Base-by-base conservation (phyloP, 2,329 filamentous ascomycete genomes). In the Dothiorella sarmentorum region DNA sequence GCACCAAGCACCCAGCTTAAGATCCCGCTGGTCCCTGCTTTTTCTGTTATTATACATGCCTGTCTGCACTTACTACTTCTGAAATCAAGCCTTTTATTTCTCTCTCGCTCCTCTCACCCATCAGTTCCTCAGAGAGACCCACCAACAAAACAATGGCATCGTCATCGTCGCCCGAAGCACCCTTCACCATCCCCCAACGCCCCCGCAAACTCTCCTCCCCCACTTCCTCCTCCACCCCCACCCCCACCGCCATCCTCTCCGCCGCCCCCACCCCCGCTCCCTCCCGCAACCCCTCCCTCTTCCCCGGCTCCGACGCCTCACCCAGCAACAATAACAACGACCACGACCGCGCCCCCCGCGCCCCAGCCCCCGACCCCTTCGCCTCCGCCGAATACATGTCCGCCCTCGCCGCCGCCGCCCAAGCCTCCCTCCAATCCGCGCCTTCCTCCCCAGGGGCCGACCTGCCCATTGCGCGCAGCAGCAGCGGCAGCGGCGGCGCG, bases 381-480 rank as follows among this genome's bases (percentile, higher is more conserved):
- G 22, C 17, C 17, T 33, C 11, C 42, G 33, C 56, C 7, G 45
- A 45, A 3, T 37, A 45, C 44, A 18, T 58, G 24, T 35, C 45
- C n/a, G 56, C 56, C 15, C 44, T 58, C 13, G 56, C 56, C 7
- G 56, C 56, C 15, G 56, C 56, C 13, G 44, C 56, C 15, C 56
- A 58, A 27, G 56, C 43, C 4, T 51, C 43, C 13, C 35, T 58
- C 20, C 43, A 58, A 7, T 47, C 43, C 26, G 37, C 56, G 24
- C 56, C 56, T 1, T 42, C 33, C 13, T 22, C 26, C 1, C 56
- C 56, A 0, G 56, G 56, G 1, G 56, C 20, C 5, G 56, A 58
- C 26, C 27, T 58, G 33, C 56, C 56, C 3, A 58, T 58, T 18
- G 26, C 52, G 26, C 13, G 52, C 7, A 29, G 49, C 4, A 43